Evolutionary conservation across 371 early-diverging fungal genomes (phyloP).

Genomic region (Haplosporangium sp.): DNA sequence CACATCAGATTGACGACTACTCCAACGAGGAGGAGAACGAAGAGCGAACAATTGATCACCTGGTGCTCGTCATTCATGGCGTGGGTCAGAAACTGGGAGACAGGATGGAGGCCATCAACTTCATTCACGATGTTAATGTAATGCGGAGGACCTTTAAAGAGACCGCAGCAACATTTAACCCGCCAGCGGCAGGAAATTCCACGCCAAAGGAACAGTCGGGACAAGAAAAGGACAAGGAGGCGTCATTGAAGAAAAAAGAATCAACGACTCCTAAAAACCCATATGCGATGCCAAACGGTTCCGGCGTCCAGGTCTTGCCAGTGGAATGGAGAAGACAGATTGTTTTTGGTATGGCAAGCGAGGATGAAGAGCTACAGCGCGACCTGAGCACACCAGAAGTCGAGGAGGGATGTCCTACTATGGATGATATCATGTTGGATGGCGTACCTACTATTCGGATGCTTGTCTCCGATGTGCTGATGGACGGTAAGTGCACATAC

Average conservation of each 20-base stretch:
- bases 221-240: slow-evolving; percentile 25
- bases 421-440: slow-evolving; percentile 82
- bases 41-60: slow-evolving; percentile 76
- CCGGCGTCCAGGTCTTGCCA: slow-evolving; percentile 84
- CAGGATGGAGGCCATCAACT: slow-evolving; percentile 74
- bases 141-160: slow-evolving; percentile 76
- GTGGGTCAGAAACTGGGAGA: slow-evolving; percentile 88
- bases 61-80: slow-evolving; percentile 85
- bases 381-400: slow-evolving; percentile 66
- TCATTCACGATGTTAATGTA: slow-evolving; percentile 80
- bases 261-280: slow-evolving; percentile 28
- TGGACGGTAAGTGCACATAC: slow-evolving; percentile 71
- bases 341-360: slow-evolving; percentile 74
- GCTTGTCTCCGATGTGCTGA: slow-evolving; percentile 82
- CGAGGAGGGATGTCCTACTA: slow-evolving; percentile 71
- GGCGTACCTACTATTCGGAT: slow-evolving; percentile 85
- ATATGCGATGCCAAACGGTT: slow-evolving; percentile 20
- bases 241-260: slow-evolving; percentile 32
- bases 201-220: slow-evolving; percentile 23
- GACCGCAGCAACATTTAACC: slow-evolving; percentile 56
- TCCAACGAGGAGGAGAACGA: slow-evolving; percentile 70
- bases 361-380: slow-evolving; percentile 61
- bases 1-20: slow-evolving; percentile 67
- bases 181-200: slow-evolving; percentile 20
- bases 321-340: slow-evolving; percentile 86